A percentile compares a stretch with the other conserved stretches of the same genome.
phyloP scores from a whole-genome alignment of 306 rosid species.

The Purshia tridentata region DNA sequence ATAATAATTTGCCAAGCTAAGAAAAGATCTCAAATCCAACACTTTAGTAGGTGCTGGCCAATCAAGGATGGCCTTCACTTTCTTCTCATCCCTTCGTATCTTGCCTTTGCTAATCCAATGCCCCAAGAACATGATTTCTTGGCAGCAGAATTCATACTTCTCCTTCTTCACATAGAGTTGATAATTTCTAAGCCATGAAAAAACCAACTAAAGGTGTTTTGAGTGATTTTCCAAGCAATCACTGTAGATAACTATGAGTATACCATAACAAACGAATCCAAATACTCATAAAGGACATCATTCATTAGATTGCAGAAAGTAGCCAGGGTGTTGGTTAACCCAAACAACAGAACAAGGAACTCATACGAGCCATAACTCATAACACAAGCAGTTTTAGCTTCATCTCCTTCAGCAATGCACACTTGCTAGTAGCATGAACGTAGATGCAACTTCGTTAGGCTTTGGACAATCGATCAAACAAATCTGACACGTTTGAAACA shows the following conservation, averaged over 20 bases:
- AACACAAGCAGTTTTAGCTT: neutral
- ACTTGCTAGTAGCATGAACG: neutral
- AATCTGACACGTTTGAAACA: too few relatives aligned
- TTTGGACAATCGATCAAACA: too few relatives aligned
- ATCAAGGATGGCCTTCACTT: neutral
- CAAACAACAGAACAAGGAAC: neutral
- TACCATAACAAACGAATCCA: neutral
- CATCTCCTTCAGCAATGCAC: neutral
- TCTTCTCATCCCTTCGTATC: neutral
- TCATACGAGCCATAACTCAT: neutral
- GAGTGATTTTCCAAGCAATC: neutral
- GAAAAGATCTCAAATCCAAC: neutral
- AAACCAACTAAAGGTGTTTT: neutral
- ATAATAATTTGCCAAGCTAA: too few relatives aligned
- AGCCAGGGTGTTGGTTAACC: neutral
- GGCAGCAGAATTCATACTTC: neutral
- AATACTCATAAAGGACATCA: neutral
- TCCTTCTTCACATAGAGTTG: slow-evolving; percentile 17
- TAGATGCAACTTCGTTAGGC: neutral
- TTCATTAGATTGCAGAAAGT: neutral
- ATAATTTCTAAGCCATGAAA: neutral
- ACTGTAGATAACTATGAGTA: neutral
- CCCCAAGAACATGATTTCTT: slow-evolving; percentile 1
- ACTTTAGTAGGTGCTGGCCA: neutral
- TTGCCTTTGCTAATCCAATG: neutral